A percentile compares a stretch with the other conserved stretches of the same genome.
Conservation (phyloP, 257 asterid genomes). For the Nicotiana undulata region DNA sequence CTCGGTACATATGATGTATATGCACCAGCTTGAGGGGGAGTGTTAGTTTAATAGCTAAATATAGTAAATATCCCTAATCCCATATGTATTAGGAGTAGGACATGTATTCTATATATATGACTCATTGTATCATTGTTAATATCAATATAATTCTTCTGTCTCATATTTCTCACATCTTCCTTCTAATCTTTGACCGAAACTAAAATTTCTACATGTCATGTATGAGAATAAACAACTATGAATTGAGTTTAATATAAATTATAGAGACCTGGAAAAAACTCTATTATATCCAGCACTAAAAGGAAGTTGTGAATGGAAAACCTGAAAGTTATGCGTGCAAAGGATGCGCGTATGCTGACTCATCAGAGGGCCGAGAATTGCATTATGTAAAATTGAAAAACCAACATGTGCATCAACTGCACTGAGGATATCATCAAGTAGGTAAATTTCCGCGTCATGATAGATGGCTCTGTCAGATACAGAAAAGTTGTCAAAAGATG, state of each 20-base stretch:
- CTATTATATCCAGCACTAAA: background rate
- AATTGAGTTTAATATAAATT: background rate
- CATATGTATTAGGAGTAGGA: too few species aligned
- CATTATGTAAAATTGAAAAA: constrained; percentile 57
- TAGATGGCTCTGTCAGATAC: constrained; percentile 66
- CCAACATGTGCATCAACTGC: constrained; percentile 98
- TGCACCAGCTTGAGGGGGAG: too few species aligned
- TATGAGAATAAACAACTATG: background rate
- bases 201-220: background rate
- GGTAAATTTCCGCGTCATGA: constrained; percentile 51
- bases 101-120: too few species aligned
- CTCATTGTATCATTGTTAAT: too few species aligned
- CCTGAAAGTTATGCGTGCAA: constrained; percentile 95
- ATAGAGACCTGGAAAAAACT: background rate
- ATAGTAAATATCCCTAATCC: too few species aligned
- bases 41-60: too few species aligned
- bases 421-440: constrained; percentile 94
- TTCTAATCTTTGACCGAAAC: background rate
- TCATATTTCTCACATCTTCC: too few species aligned
- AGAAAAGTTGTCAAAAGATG: constrained; percentile 10
- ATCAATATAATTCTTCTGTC: too few species aligned
- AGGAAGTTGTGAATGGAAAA: constrained; percentile 13
- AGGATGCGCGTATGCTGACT: constrained; percentile 67
- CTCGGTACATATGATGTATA: too few species aligned
- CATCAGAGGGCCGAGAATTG: constrained; percentile 72